Conservation (phyloP, 352 stramenopile genomes). For the Pythium plurisporium region DNA sequence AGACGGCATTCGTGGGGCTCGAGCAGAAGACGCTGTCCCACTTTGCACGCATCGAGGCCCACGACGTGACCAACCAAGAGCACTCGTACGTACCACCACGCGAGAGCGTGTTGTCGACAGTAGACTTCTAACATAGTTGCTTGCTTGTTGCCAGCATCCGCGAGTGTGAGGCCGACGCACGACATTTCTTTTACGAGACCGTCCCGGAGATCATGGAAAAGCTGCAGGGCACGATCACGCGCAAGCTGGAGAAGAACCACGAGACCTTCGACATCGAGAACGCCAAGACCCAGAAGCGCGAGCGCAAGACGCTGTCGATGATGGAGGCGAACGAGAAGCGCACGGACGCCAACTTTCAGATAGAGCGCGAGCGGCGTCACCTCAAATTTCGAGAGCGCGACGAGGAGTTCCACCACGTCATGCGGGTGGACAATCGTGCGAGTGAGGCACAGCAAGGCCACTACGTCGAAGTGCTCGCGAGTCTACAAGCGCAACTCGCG, state of each 20-base stretch:
- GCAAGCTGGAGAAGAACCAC: conserved; percentile 86
- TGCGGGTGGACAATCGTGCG: conserved; percentile 62
- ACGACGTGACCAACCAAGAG: conserved; percentile 46
- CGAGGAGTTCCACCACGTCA: conserved; percentile 60
- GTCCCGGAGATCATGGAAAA: conserved; percentile 88
- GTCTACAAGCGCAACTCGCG: conserved; percentile 43
- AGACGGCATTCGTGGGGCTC: conserved; percentile 41
- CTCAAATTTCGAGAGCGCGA: conserved; percentile 56
- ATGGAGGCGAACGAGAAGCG: conserved; percentile 64
- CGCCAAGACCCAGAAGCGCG: conserved; percentile 88
- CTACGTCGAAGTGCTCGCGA: conserved; percentile 47
- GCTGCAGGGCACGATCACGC: conserved; percentile 82
- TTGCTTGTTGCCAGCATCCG: no score
- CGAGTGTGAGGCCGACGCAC: conserved; percentile 48
- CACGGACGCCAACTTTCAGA: conserved; percentile 54
- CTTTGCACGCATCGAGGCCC: conserved; percentile 50
- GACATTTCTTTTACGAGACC: conserved; percentile 73
- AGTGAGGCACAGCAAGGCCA: conserved; percentile 41
- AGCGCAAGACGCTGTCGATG: conserved; percentile 78
- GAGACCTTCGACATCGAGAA: conserved; percentile 93
- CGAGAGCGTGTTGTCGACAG: no score
- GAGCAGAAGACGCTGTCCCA: conserved; percentile 58
- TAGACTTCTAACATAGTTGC: no score
- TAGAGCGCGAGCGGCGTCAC: conserved; percentile 59
- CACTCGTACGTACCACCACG: conserved; percentile 27